Base-by-base conservation (phyloP, 192 early-diverging fungal species). In the Coemansia sp. region DNA sequence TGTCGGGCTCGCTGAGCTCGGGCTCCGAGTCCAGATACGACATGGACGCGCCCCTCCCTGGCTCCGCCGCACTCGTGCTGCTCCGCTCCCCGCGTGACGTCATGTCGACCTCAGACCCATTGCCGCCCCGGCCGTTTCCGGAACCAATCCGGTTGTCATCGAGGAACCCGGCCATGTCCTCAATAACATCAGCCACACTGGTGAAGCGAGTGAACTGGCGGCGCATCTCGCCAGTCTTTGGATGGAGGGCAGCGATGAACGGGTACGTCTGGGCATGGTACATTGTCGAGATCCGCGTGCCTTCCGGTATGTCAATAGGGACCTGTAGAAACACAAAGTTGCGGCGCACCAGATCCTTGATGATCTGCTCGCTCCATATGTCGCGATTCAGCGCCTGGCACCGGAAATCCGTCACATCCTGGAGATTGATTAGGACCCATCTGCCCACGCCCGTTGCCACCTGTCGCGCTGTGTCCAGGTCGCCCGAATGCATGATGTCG, bases 351-450 rank as follows among this genome's bases (percentile, higher is more conserved):
- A 90, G 44, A 7, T 89, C 85, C 61, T 89, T 84, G 5, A 96
- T 85, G 11, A 67, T 59, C 14, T 53, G 22, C 38, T 91, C 75
- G 22, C 85, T 94, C 93, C 92, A 98, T 36, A 96, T 76, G 75
- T 98, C 93, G 44, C 95, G 85, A 58, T 95, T 96, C 61, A 96
- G 64, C 13, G 84, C 70, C 51, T 94, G 89, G 64, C 91, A 95
- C 16, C 77, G 62, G 67, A 96, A 96, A 34, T 94, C 89, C 0
- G 81, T 63, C 5, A 83, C 69, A 34, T 94, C 85, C 38, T 94
- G 88, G 31, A 94, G 77, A 42, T 92, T 92, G 23, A 96, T 66
- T 47, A 96, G 70, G 25, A 96, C 51, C 91, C 90, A 92, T 56
- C 87, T 92, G 21, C 68, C 76, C 16, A 77, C 60, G 14, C 42